Evolutionary conservation across 139 green algal species (phyloP), one percentile per base, ranked within the genome.

Genomic region (Pleodorina starrii): DNA sequence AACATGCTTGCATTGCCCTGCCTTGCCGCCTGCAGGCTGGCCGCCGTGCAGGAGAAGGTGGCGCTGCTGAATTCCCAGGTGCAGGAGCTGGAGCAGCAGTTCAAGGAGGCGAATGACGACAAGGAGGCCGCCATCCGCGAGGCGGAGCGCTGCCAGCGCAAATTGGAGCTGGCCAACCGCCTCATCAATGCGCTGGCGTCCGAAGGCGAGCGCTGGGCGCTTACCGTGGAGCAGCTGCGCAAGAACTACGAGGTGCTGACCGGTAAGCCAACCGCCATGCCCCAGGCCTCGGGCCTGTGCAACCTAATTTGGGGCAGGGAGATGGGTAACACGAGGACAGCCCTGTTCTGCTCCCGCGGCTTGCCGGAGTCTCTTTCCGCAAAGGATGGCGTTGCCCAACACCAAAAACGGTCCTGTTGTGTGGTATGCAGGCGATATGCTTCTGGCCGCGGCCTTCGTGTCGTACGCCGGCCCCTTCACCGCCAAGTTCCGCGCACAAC

Each of bases 151-250:
- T 97, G 95, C 91, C 90, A 97, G 91, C 92, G 90, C 91, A 97
- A 97, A 93, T 94, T 98, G 44, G 91, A 94, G 71, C 93, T 98
- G 25, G 96, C 96, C 48, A 97, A 97, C 90, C 93, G 96, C 57
- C 95, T 98, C n/a, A 97, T 98, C 90, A 96, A 94, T 68, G 96
- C 96, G 46, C 90, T 98, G 68, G 96, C 94, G 1, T 94, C 91
- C 17, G 95, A 97, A 91, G 96, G 94, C 42, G 95, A 97, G 83
- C 95, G 94, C n/a, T 98, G 96, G 96, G 94, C 93, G 21, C 72
- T 92, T 36, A 97, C 94, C 14, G 95, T 97, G 50, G 93, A 96
- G 84, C 91, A 96, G 83, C 91, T 98, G 78, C 92, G 95, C 73
- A 91, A 92, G 77, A 93, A 95, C 91, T 97, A 97, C 90, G 92